Conservation (phyloP, 345 rosid genomes). For the Mercurialis annua region DNA sequence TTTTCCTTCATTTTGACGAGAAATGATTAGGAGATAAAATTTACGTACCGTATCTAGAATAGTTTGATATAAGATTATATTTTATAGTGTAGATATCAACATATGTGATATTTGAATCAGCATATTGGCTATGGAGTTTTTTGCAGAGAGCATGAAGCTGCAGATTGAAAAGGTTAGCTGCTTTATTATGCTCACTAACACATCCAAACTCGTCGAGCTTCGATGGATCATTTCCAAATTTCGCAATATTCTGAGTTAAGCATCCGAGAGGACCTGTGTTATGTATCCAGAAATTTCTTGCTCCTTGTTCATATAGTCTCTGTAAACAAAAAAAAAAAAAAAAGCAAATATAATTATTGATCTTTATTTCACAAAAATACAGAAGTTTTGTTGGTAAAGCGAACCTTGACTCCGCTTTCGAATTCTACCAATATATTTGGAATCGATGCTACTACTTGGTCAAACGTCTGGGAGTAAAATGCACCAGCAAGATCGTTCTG, state of each 20-base stretch:
- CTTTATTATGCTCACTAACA: conserved; percentile 73
- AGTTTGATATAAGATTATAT: conserved; percentile 62
- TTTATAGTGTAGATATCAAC: conserved; percentile 80
- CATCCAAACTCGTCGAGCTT: conserved; percentile 89
- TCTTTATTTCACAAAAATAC: neutral
- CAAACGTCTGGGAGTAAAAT: conserved; percentile 80
- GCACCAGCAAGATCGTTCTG: conserved; percentile 98
- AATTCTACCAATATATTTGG: conserved; percentile 67
- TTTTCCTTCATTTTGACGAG: neutral
- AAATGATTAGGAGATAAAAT: neutral
- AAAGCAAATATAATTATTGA: neutral
- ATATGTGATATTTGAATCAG: conserved; percentile 64
- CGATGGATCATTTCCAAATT: conserved; percentile 74
- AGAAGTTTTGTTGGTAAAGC: neutral
- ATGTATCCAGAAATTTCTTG: conserved; percentile 87
- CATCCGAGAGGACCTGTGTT: conserved; percentile 97
- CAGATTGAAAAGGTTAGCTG: conserved; percentile 75
- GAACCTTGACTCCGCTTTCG: conserved; percentile 68
- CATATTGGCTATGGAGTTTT: conserved; percentile 58
- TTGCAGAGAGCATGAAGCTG: conserved; percentile 77
- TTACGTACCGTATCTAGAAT: conserved; percentile 64
- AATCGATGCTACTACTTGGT: conserved; percentile 73
- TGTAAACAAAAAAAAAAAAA: conserved; percentile 31
- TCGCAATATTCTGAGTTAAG: conserved; percentile 79
- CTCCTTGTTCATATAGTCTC: conserved; percentile 81